Evolutionary conservation across 345 rosid genomes (phyloP).

Genomic region (Citrus reticulata): DNA sequence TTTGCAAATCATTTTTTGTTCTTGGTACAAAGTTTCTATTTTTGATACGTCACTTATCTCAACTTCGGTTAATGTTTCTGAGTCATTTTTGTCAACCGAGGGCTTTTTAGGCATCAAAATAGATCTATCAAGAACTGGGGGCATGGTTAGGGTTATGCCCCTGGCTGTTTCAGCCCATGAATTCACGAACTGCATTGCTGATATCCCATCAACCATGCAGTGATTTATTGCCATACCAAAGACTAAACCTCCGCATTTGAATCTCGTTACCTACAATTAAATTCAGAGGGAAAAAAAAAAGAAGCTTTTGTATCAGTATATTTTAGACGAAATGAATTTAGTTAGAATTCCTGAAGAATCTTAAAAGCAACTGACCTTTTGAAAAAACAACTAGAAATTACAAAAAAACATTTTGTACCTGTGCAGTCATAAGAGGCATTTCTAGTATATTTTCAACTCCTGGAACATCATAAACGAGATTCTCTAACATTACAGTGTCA

Average conservation of each 20-base stretch:
- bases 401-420: neutral
- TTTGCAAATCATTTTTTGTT: constrained; percentile 9
- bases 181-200: constrained; percentile 25
- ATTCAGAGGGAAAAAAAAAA: neutral
- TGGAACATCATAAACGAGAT: constrained; percentile 18
- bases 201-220: constrained; percentile 16
- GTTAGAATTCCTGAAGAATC: neutral
- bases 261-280: constrained; percentile 24
- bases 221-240: constrained; percentile 22
- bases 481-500: constrained; percentile 1
- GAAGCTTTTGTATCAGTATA: no score
- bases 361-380: neutral
- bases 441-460: neutral
- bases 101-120: constrained; percentile 12
- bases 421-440: constrained; percentile 3
- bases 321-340: neutral
- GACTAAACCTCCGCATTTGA: constrained; percentile 19
- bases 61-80: neutral
- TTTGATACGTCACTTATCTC: constrained; percentile 16
- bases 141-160: neutral
- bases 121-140: constrained; percentile 16
- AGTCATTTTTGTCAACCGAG: neutral
- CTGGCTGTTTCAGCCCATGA: constrained; percentile 28
- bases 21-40: neutral
- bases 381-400: no score